Evolutionary conservation across 2,329 filamentous ascomycete species (phyloP).

Genomic region (Bertia moriformis): DNA sequence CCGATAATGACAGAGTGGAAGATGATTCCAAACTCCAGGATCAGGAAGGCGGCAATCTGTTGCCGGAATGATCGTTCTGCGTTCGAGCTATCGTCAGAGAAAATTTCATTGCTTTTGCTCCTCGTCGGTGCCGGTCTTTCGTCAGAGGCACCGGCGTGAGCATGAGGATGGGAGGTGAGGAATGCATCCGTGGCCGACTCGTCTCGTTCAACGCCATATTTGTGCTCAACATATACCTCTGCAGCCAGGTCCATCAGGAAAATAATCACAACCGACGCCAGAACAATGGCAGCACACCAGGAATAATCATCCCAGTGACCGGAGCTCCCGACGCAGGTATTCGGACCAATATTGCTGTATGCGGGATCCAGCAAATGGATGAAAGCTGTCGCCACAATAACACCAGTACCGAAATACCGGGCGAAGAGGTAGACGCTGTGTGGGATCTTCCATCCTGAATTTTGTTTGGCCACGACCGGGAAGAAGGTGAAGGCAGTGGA

Average conservation of each 20-base stretch:
- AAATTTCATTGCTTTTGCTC: conserved; percentile 6
- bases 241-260: conserved; percentile 34
- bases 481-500: conserved; percentile 48
- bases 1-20: conserved; percentile 53
- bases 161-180: conserved; percentile 9
- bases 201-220: conserved; percentile 21
- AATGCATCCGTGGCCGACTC: conserved; percentile 5
- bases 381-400: conserved; percentile 66
- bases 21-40: conserved; percentile 44
- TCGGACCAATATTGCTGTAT: conserved; percentile 15
- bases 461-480: conserved; percentile 49
- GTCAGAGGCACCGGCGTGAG: too few species aligned
- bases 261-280: conserved; percentile 28
- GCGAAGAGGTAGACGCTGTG: conserved; percentile 55
- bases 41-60: conserved; percentile 28
- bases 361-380: conserved; percentile 35
- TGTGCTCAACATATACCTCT: conserved; percentile 31
- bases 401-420: conserved; percentile 64
- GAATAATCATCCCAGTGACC: conserved; percentile 32
- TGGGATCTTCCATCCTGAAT: conserved; percentile 39
- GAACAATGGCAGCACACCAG: conserved; percentile 34
- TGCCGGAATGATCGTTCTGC: conserved; percentile 18
- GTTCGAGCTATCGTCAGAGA: conserved; percentile 2
- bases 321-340: conserved; percentile 26
- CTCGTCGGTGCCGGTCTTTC: conserved; percentile 7